Conservation (phyloP, 116 monocot genomes). For the Thalassia testudinum region DNA sequence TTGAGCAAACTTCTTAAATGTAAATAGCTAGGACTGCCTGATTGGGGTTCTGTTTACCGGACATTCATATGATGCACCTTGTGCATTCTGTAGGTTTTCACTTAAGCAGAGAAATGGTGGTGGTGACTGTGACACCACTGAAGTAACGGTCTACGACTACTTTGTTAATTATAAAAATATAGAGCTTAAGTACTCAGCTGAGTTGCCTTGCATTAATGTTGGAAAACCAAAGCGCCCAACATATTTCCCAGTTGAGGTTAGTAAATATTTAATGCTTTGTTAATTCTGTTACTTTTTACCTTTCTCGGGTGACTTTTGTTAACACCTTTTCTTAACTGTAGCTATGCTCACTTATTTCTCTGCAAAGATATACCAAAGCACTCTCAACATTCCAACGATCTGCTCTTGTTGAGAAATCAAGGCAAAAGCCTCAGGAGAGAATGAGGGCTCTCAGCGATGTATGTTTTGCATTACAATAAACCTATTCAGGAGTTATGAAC, state of each 20-base stretch:
- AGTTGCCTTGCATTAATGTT: constrained; percentile 76
- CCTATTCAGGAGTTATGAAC: not conserved
- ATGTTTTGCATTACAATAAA: not conserved
- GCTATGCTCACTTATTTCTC: constrained; percentile 50
- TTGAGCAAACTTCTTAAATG: not conserved
- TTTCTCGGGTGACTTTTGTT: too few species aligned
- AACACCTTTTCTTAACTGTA: constrained; percentile 8
- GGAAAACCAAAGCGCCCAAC: constrained; percentile 78
- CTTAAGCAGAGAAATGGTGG: constrained; percentile 35
- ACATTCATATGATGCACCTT: not conserved
- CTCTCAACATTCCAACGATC: constrained; percentile 52
- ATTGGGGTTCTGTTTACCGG: not conserved
- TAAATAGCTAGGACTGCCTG: not conserved
- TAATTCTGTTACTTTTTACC: too few species aligned
- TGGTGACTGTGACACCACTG: constrained; percentile 7
- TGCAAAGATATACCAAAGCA: constrained; percentile 84
- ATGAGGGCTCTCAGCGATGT: constrained; percentile 58
- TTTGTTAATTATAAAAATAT: constrained; percentile 26
- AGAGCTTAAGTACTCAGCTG: constrained; percentile 29
- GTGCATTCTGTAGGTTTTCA: constrained; percentile 26
- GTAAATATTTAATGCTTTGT: too few species aligned
- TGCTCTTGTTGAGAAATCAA: constrained; percentile 78
- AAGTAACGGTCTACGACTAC: constrained; percentile 66
- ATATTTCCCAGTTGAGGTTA: constrained; percentile 70
- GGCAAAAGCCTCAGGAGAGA: constrained; percentile 81